Conservation (phyloP, 768 basidiomycete genomes). For the Boletus rubescentipes region DNA sequence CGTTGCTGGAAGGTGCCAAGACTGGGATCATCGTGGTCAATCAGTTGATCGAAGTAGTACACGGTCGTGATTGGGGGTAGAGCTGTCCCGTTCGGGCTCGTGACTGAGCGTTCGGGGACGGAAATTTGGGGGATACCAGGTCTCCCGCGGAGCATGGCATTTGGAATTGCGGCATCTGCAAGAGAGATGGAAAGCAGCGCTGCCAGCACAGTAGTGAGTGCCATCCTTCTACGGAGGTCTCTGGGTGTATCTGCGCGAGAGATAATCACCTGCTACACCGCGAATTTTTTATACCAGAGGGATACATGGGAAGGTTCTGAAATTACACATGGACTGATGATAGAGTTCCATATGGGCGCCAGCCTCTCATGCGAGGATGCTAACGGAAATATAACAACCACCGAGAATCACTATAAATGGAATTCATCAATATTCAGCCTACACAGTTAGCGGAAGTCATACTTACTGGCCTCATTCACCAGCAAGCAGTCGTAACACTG, state of each 20-base stretch:
- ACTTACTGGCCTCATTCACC: background rate
- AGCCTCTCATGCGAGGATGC: background rate
- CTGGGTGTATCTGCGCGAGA: background rate
- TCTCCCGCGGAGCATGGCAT: slow-evolving; percentile 22
- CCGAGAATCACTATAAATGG: background rate
- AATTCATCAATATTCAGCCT: background rate
- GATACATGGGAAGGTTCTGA: slow-evolving; percentile 5
- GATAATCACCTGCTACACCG: background rate
- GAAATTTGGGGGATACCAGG: slow-evolving; percentile 17
- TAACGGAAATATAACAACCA: background rate
- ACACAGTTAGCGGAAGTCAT: background rate
- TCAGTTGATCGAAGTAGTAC: slow-evolving; percentile 33
- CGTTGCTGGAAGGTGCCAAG: slow-evolving; percentile 77
- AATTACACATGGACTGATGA: slow-evolving; percentile 1
- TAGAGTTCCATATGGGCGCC: slow-evolving; percentile 4
- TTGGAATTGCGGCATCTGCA: slow-evolving; percentile 20
- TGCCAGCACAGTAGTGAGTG: slow-evolving; percentile 4
- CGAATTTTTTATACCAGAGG: slow-evolving; percentile 5
- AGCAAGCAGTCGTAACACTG: background rate
- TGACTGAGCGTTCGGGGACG: slow-evolving; percentile 7
- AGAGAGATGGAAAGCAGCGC: slow-evolving; percentile 11
- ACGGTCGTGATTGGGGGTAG: slow-evolving; percentile 28
- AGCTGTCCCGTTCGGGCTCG: slow-evolving; percentile 22
- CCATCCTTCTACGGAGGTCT: slow-evolving; percentile 7
- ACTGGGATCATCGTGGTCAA: slow-evolving; percentile 52